Conservation (phyloP, 305 asterid genomes). For the Rubia occidens region DNA sequence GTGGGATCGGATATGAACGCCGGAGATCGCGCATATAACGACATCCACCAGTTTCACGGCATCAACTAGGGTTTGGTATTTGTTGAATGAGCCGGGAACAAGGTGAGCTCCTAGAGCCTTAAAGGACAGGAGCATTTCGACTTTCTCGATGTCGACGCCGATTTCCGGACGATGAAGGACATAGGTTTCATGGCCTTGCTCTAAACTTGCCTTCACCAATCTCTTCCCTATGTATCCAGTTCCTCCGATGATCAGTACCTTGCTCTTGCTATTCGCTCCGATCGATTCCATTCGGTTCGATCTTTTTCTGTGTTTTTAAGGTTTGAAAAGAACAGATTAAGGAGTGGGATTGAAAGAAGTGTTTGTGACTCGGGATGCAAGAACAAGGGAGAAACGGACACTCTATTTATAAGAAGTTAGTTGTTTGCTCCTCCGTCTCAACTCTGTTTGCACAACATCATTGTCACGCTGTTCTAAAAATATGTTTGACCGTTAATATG, state of each 20-base stretch:
- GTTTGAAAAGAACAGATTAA: neutral
- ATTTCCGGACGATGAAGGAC: slow-evolving; percentile 24
- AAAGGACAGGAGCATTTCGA: slow-evolving; percentile 34
- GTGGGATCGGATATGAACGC: slow-evolving; percentile 39
- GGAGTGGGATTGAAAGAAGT: no score
- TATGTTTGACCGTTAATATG: no score
- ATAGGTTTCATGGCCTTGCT: slow-evolving; percentile 27
- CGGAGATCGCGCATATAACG: slow-evolving; percentile 48
- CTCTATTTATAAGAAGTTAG: neutral
- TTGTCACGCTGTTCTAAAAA: no score
- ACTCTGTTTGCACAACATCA: no score
- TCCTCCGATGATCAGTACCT: slow-evolving; percentile 32
- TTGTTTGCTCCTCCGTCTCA: neutral
- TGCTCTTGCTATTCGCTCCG: slow-evolving; percentile 15
- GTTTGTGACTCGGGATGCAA: neutral
- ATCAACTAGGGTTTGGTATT: slow-evolving; percentile 35
- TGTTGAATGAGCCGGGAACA: slow-evolving; percentile 31
- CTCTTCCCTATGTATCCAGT: slow-evolving; percentile 33
- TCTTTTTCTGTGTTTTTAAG: neutral
- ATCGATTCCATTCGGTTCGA: neutral
- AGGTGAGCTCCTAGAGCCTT: slow-evolving; percentile 39
- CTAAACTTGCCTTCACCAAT: slow-evolving; percentile 30
- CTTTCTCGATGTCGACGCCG: slow-evolving; percentile 39
- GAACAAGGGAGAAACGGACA: neutral
- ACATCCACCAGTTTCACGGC: slow-evolving; percentile 53